Evolutionary conservation across 441 rosid genomes (phyloP), one percentile per base, ranked within the genome.

Genomic region (Gossypium laxum): DNA sequence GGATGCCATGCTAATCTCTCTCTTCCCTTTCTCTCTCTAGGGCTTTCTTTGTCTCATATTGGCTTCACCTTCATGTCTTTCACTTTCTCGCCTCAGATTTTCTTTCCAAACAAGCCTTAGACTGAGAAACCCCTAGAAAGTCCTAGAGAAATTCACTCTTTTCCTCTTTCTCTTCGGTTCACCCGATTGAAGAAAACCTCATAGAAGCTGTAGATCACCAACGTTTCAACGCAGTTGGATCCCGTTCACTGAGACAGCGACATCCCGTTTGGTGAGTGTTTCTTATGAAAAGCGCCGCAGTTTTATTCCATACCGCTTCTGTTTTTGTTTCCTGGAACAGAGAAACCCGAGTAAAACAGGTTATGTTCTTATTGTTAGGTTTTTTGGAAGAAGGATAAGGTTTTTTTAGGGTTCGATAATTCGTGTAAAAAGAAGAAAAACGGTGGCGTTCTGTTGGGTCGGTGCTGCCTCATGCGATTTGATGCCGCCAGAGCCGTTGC

Each of bases 401-500:
- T 28, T 58, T 74, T 21, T 51, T 62, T 55, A 45, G 63, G 73
- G 47, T 57, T 68, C 48, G 64, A 38, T 61, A 22, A 17, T 66
- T 60, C 67, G 75, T 71, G 69, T 26, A 51, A 56, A 67, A 55
- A 34, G 77, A 50, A 15, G 75, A 70, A 54, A 21, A 67, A 51
- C 55, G 69, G 75, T 67, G 79, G 63, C 55, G 71, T 76, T 80
- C 76, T 73, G 58, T 50, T 76, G 80, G 72, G 45, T 43, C 30
- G 45, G 45, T 51, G 47, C 10, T 74, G 81, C 82, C 80, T 64
- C 76, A 87, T 82, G 87, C 82, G 79, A 79, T 79, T 87, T 83
- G 81, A 95, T 92, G 99, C 98, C 99, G 91, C 90, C 91, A 65
- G 98, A 92, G 83, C 92, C 94, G 81, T 83, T 85, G 79, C 86